Evolutionary conservation across 805 yeast species (phyloP).

Genomic region (Saccharomycopsis fibuligera): DNA sequence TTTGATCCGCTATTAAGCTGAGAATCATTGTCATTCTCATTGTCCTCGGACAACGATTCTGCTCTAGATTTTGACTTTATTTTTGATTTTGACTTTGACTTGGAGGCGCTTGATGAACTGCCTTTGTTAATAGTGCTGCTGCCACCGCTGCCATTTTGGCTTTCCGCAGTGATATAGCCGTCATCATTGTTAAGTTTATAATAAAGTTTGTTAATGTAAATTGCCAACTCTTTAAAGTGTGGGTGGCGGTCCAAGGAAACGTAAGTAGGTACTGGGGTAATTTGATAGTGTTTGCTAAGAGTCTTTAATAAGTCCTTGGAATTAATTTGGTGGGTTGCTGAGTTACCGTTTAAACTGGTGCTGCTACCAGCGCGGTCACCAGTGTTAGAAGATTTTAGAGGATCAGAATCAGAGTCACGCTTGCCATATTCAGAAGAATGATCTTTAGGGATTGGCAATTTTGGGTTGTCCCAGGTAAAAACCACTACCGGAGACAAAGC

Average conservation of each 20-base stretch:
- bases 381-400: not conserved
- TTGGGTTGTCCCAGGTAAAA: slow-evolving; percentile 20
- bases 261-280: slow-evolving; percentile 21
- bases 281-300: slow-evolving; percentile 18
- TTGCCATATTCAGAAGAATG: not conserved
- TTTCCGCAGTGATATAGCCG: not conserved
- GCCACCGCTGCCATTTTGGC: not conserved
- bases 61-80: slow-evolving; percentile 6
- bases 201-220: slow-evolving; percentile 18
- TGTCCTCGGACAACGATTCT: slow-evolving; percentile 1
- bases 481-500: slow-evolving; percentile 18
- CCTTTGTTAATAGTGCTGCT: slow-evolving; percentile 1
- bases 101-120: no score
- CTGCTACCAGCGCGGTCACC: no score
- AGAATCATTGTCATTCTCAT: not conserved
- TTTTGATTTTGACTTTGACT: not conserved
- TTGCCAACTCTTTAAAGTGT: slow-evolving; percentile 19
- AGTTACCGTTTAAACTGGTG: not conserved
- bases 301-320: slow-evolving; percentile 15
- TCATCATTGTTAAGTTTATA: slow-evolving; percentile 7
- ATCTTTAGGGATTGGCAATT: slow-evolving; percentile 13
- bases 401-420: not conserved
- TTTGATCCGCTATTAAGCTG: not conserved
- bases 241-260: slow-evolving; percentile 20
- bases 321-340: not conserved